Conservation (phyloP, 257 asterid species). For the Solanum corneliomulleri region DNA sequence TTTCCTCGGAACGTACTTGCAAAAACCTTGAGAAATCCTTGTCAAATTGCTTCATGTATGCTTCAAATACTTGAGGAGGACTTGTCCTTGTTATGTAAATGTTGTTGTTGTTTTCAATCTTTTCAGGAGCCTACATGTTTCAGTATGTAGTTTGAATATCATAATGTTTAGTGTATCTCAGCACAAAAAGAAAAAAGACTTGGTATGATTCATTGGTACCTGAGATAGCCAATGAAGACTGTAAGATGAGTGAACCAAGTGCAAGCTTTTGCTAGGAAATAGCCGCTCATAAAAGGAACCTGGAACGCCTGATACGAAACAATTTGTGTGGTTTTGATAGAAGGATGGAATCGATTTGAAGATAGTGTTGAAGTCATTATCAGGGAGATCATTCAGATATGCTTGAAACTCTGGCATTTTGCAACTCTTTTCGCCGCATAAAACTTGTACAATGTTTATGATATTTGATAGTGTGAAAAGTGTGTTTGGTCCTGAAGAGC, state of each 20-base stretch:
- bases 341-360: not conserved
- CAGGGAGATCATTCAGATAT: not conserved
- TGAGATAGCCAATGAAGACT: not conserved
- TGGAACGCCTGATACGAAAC: not conserved
- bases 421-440: not conserved
- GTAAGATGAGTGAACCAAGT: not conserved
- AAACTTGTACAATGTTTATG: not conserved
- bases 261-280: not conserved
- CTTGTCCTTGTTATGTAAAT: conserved; percentile 13
- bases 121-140: conserved; percentile 17
- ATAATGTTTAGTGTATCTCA: not conserved
- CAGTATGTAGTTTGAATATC: not conserved
- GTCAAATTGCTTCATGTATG: conserved; percentile 13
- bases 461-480: not conserved
- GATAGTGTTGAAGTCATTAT: not conserved
- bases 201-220: not conserved
- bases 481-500: conserved; percentile 36
- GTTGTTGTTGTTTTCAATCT: conserved; percentile 7
- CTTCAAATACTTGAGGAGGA: conserved; percentile 14
- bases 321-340: not conserved
- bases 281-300: not conserved
- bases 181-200: not conserved
- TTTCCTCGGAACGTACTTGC: conserved; percentile 13
- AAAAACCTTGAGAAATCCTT: conserved; percentile 21
- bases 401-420: not conserved